Conservation (phyloP, 257 asterid species). For the Nicotiana attenuata region DNA sequence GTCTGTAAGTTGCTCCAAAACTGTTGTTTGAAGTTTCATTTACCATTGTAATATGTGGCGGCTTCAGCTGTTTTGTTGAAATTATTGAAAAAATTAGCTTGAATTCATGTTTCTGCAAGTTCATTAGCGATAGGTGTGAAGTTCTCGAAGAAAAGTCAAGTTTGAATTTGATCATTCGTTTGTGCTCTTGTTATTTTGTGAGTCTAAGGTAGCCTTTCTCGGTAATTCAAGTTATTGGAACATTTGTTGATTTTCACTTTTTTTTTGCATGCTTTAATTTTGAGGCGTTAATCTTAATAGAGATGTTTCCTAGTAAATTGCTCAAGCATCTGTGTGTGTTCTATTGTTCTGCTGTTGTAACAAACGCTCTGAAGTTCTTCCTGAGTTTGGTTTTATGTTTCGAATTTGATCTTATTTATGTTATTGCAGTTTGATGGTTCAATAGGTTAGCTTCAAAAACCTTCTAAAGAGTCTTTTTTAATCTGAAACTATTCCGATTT, state of each 20-base stretch:
- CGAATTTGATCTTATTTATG: background rate
- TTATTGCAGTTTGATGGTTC: background rate
- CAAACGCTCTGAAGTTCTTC: background rate
- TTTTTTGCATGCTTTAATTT: background rate
- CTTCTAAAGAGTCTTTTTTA: background rate
- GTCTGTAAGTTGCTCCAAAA: background rate
- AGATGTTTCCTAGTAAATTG: background rate
- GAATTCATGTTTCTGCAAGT: background rate
- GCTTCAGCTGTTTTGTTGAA: background rate
- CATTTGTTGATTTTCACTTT: background rate
- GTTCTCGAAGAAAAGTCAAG: background rate
- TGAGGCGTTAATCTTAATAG: background rate
- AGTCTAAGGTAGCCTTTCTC: background rate
- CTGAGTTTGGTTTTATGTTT: background rate
- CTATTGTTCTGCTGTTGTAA: background rate
- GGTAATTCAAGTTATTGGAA: background rate
- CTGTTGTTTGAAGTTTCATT: background rate
- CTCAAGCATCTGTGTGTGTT: background rate
- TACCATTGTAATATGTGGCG: background rate
- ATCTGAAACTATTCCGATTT: background rate
- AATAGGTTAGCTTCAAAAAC: background rate
- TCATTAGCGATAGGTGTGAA: background rate
- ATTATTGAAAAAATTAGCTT: background rate
- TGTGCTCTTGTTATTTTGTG: background rate
- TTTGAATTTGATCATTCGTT: background rate